Base-by-base conservation (phyloP, 2,329 filamentous ascomycete genomes). In the Neonectria ditissima region DNA sequence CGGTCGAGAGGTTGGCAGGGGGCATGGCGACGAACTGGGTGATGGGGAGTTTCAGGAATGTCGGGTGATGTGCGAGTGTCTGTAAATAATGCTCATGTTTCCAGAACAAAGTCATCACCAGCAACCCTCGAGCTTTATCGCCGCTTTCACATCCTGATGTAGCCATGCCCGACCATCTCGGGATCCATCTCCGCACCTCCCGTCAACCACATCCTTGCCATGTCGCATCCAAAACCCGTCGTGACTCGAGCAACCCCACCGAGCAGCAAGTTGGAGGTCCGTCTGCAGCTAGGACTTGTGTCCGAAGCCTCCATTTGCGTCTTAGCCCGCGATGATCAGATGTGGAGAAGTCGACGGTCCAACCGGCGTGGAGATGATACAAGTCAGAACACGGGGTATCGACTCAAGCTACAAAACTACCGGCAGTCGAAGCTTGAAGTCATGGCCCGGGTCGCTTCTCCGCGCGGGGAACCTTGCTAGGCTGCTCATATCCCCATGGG, bases 201-300 rank as follows among this genome's bases (percentile, higher is more conserved):
- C 48, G 20, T 18, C 37, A 9, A 5, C 4, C 13, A 1, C n/a
- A 43, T 43, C 52, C 52, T 22, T 18, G 51, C 26, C 16, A 16
- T n/a, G 45, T 48, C 28, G 10, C 45, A 18, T 10, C 22, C 18
- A 9, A 14, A 20, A 26, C 24, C 2, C 8, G 26, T 16, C 30
- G 45, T 24, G 47, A 37, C 44, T 41, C 11, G 45, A 16, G 26
- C 11, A 28, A 51, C 52, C 14, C 44, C 44, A n/a, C 58, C n/a
- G 26, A 4, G 44, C 16, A 44, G 22, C 24, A 37, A 39, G 34
- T 30, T 52, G 32, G 20, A n/a, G 28, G 34, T 2, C 28, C 13
- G 11, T 18, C 50, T 16, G 50, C 43, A 62, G 45, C 59, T 56
- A 62, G 59, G 59, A 55, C 52, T 62, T 62, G 59, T 56, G 53